These are phyloP conservation scores for Ilyonectria destructans DNA, from an alignment of 2,329 filamentous ascomycete species.

Conservation along the genomic window DNA sequence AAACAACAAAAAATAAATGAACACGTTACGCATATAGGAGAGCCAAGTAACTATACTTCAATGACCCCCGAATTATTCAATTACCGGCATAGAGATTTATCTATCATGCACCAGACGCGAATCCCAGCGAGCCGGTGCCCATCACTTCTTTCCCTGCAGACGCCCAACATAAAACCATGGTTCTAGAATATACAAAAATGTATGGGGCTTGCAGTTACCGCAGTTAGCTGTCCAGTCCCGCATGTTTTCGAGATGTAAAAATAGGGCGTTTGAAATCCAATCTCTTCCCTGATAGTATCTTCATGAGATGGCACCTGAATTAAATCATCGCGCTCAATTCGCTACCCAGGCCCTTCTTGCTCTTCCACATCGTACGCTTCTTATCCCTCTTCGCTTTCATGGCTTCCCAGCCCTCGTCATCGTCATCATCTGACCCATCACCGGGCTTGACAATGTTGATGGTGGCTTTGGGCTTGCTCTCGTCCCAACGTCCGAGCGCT, in stretches of 20 bases:
- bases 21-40: slow-evolving; percentile 10
- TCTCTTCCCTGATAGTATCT: slow-evolving; percentile 46
- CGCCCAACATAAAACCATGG: slow-evolving; percentile 47
- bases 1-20: slow-evolving; percentile 16
- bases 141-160: slow-evolving; percentile 49
- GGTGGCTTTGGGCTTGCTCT: slow-evolving; percentile 53
- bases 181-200: slow-evolving; percentile 52
- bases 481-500: slow-evolving; percentile 51
- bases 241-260: slow-evolving; percentile 48
- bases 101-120: slow-evolving; percentile 51
- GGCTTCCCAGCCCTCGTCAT: slow-evolving; percentile 79
- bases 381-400: slow-evolving; percentile 80
- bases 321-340: slow-evolving; percentile 67
- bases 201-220: slow-evolving; percentile 36
- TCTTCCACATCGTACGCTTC: slow-evolving; percentile 77
- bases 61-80: slow-evolving; percentile 50
- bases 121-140: slow-evolving; percentile 44
- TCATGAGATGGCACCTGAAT: slow-evolving; percentile 37
- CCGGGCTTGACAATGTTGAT: slow-evolving; percentile 58
- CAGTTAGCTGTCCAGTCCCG: slow-evolving; percentile 42
- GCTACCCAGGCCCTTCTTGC: slow-evolving; percentile 69
- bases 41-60: slow-evolving; percentile 19
- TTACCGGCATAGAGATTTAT: slow-evolving; percentile 51
- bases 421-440: slow-evolving; percentile 69
- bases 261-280: slow-evolving; percentile 49